Evolutionary conservation across 1,284 basidiomycete species (phyloP).

Genomic region (Moniliella sp.): DNA sequence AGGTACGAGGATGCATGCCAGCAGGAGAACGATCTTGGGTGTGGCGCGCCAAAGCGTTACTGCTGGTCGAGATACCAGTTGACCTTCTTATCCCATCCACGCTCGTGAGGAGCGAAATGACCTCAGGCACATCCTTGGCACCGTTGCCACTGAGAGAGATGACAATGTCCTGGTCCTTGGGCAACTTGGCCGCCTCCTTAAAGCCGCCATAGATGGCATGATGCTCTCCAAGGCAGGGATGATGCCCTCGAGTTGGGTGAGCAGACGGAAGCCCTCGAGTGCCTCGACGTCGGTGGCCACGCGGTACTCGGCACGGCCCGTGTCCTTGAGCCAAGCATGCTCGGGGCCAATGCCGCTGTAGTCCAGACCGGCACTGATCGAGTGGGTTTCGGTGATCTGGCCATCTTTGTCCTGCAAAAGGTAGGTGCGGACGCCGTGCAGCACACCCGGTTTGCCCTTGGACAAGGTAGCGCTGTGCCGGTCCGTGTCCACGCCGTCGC

Average conservation of each 20-base stretch:
- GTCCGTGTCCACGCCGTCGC: constrained; percentile 62
- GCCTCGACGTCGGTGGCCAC: constrained; percentile 83
- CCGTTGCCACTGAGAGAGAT: constrained; percentile 52
- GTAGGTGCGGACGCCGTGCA: constrained; percentile 88
- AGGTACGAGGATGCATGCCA: too few relatives aligned
- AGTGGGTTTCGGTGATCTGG: constrained; percentile 94
- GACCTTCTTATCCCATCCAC: too few relatives aligned
- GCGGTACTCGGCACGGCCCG: constrained; percentile 73
- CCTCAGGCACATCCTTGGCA: constrained; percentile 83
- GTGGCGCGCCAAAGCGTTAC: too few relatives aligned
- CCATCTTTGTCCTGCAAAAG: constrained; percentile 68
- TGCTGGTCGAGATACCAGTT: too few relatives aligned
- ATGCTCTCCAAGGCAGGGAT: constrained; percentile 80
- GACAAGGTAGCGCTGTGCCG: constrained; percentile 76
- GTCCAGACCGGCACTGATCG: constrained; percentile 73
- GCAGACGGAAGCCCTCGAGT: constrained; percentile 68
- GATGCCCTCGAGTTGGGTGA: constrained; percentile 82
- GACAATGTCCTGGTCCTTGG: constrained; percentile 66
- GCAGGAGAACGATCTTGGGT: too few relatives aligned
- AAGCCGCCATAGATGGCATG: constrained; percentile 87
- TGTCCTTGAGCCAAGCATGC: constrained; percentile 86
- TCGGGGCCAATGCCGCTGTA: constrained; percentile 69
- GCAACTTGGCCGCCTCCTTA: constrained; percentile 58
- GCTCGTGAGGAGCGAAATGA: too few relatives aligned
- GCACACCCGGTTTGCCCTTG: constrained; percentile 71